Conservation (phyloP, 73 alveolate species). For the Effrenium voratum region DNA sequence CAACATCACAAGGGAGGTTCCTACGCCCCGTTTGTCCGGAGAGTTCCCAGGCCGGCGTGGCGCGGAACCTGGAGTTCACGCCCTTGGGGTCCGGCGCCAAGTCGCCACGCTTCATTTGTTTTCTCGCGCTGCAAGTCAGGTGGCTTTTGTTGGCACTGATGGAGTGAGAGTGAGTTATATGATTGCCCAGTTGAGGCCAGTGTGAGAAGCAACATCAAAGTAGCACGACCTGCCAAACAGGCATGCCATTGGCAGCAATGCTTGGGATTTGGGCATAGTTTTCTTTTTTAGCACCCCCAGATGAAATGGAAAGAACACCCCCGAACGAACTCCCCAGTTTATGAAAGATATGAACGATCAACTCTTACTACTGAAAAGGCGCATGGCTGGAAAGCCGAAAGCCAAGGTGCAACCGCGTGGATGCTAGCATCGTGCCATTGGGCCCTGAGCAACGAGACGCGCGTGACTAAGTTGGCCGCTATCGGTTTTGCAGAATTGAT, state of each 20-base stretch:
- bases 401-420: constrained; percentile 35
- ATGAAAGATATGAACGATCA: too few relatives aligned
- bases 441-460: constrained; percentile 78
- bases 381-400: too few relatives aligned
- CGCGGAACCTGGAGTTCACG: constrained; percentile 92
- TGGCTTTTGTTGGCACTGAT: too few relatives aligned
- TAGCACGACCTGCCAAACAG: background rate
- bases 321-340: too few relatives aligned
- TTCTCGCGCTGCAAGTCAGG: too few relatives aligned
- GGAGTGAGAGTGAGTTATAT: too few relatives aligned
- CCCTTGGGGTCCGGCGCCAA: constrained; percentile 32
- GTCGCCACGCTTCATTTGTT: too few relatives aligned
- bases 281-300: background rate
- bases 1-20: background rate
- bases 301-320: background rate
- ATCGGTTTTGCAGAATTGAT: background rate
- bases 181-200: too few relatives aligned
- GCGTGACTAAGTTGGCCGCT: background rate
- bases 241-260: background rate
- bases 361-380: background rate
- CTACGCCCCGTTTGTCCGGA: background rate
- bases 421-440: constrained; percentile 64
- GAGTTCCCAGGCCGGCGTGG: constrained; percentile 24
- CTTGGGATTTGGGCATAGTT: background rate
- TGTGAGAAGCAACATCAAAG: background rate